These are phyloP conservation scores for Penicillium sp. DNA, from an alignment of 2,329 filamentous ascomycete genomes.

Conservation along the genomic window DNA sequence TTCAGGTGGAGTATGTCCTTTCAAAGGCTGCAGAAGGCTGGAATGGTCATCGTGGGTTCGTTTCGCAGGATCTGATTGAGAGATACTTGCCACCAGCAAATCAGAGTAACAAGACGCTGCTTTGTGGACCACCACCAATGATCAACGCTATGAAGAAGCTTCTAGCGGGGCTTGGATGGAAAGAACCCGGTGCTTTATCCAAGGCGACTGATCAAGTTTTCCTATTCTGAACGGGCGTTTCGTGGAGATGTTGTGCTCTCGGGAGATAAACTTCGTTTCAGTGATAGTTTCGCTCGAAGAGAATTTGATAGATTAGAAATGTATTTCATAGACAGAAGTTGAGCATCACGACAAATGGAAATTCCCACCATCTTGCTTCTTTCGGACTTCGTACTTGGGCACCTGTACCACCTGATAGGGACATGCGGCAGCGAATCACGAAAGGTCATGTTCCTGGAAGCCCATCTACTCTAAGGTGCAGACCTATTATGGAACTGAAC, in stretches of 20 bases:
- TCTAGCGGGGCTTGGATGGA: slow-evolving; percentile 52
- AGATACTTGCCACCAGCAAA: slow-evolving; percentile 49
- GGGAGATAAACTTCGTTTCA: too few relatives aligned
- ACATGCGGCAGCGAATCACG: too few relatives aligned
- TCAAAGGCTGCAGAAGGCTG: slow-evolving; percentile 52
- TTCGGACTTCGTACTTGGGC: too few relatives aligned
- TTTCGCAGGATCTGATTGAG: slow-evolving; percentile 56
- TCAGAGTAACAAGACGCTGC: slow-evolving; percentile 55
- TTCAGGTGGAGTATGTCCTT: slow-evolving; percentile 60
- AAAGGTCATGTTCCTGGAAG: too few relatives aligned
- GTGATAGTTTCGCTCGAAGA: too few relatives aligned
- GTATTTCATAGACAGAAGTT: too few relatives aligned
- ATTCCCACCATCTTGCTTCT: too few relatives aligned
- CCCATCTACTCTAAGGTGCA: too few relatives aligned
- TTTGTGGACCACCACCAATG: slow-evolving; percentile 67
- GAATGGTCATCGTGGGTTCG: slow-evolving; percentile 53
- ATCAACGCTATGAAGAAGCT: slow-evolving; percentile 59
- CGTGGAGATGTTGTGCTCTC: neutral
- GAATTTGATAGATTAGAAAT: too few relatives aligned
- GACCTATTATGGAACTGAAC: too few relatives aligned
- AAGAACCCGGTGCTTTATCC: slow-evolving; percentile 51
- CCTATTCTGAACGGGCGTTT: neutral
- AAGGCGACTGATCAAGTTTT: slow-evolving; percentile 33
- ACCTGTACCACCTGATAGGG: too few relatives aligned
- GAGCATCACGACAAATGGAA: too few relatives aligned